These are phyloP conservation scores for Marasmius fiardii DNA, from an alignment of 1,284 basidiomycete genomes.

Conservation along the genomic window DNA sequence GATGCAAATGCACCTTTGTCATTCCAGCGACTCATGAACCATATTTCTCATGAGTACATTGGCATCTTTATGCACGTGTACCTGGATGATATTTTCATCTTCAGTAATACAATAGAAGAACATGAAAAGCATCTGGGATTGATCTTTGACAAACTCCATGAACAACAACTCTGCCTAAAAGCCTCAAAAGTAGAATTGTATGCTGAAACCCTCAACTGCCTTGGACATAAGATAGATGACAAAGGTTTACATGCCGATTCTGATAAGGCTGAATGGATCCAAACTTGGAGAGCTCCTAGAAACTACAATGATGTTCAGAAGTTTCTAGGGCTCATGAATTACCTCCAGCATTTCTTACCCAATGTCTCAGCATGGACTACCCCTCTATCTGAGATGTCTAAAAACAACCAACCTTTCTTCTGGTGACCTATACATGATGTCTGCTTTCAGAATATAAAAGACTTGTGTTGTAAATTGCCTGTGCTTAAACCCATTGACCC, in stretches of 20 bases:
- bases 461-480: neutral
- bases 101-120: no score
- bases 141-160: slow-evolving; percentile 20
- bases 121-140: slow-evolving; percentile 16
- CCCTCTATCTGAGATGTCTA: neutral
- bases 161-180: no score
- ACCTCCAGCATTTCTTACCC: neutral
- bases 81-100: no score
- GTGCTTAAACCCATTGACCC: neutral
- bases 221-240: slow-evolving; percentile 27
- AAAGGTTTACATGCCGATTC: slow-evolving; percentile 22
- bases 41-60: no score
- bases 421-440: no score
- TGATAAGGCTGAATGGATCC: slow-evolving; percentile 9
- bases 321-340: neutral
- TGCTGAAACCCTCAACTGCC: slow-evolving; percentile 22
- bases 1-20: no score
- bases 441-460: neutral
- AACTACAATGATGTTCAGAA: no score
- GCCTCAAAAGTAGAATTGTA: slow-evolving; percentile 31
- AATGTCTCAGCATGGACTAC: neutral
- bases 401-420: no score
- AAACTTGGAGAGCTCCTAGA: neutral
- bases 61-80: no score
- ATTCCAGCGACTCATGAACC: no score